A percentile compares a stretch with the other conserved stretches of the same genome.
phyloP scores from a whole-genome alignment of 192 early-diverging fungal species.

The Spinellus fusiger region DNA sequence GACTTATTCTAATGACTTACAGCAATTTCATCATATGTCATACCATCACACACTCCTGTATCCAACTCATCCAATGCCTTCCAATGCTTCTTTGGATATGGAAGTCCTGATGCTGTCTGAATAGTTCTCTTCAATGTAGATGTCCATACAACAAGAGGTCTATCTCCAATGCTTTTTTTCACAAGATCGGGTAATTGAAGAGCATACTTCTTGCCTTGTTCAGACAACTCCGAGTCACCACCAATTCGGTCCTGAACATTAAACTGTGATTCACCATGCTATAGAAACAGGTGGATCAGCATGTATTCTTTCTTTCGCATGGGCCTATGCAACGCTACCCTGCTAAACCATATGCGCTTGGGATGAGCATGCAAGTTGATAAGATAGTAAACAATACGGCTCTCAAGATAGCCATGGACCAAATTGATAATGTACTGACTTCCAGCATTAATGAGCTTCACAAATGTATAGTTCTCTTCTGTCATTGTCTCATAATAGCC shows the following conservation, averaged over 20 bases:
- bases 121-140: conserved; percentile 89
- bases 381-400: conserved; percentile 92
- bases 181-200: conserved; percentile 76
- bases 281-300: conserved; percentile 7
- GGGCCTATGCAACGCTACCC: conserved; percentile 27
- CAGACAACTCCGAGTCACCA: conserved; percentile 86
- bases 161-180: conserved; percentile 61
- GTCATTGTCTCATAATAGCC: conserved; percentile 81
- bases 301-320: conserved; percentile 4
- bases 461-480: conserved; percentile 69
- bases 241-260: conserved; percentile 91
- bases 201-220: conserved; percentile 82
- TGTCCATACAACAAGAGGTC: conserved; percentile 86
- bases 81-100: conserved; percentile 89
- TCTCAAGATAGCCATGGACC: conserved; percentile 90
- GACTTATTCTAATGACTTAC: conserved; percentile 13
- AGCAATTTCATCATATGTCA: conserved; percentile 97
- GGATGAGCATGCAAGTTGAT: conserved; percentile 98
- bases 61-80: conserved; percentile 97
- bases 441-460: conserved; percentile 93
- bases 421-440: conserved; percentile 87
- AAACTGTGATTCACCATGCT: conserved; percentile 89
- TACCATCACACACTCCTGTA: conserved; percentile 94
- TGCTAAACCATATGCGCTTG: conserved; percentile 83
- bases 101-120: conserved; percentile 75